These are phyloP conservation scores for Fusarium oxysporum DNA, from an alignment of 2,329 filamentous ascomycete genomes.

Conservation along the genomic window DNA sequence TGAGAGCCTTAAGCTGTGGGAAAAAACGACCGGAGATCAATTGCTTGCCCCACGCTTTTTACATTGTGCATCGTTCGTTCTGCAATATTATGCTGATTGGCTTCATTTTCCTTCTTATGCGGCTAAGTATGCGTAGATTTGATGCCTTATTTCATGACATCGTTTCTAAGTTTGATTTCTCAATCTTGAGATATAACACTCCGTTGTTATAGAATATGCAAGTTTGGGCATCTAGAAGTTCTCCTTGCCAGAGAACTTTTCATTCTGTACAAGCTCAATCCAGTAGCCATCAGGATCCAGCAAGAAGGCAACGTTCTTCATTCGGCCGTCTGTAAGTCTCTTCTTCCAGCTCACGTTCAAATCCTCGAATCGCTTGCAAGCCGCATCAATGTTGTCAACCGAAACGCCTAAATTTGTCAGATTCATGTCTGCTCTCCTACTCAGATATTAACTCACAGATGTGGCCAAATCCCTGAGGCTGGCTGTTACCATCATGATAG, in stretches of 20 bases:
- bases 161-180: not conserved
- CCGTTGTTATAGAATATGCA: not conserved
- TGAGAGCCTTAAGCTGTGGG: not conserved
- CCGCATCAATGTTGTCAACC: conserved; percentile 89
- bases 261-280: conserved; percentile 85
- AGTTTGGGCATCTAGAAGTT: conserved; percentile 57
- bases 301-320: conserved; percentile 95
- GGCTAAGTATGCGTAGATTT: not conserved
- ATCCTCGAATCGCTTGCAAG: conserved; percentile 87
- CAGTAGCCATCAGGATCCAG: conserved; percentile 90
- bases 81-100: not conserved
- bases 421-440: not conserved
- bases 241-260: conserved; percentile 67
- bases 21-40: not conserved
- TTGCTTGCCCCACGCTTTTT: not conserved
- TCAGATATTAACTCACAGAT: conserved; percentile 71
- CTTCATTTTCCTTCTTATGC: not conserved
- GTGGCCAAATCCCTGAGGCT: conserved; percentile 95
- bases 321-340: conserved; percentile 87
- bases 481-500: conserved; percentile 92
- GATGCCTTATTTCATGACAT: not conserved
- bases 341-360: conserved; percentile 93
- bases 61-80: not conserved
- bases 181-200: not conserved
- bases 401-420: conserved; percentile 70